Evolutionary conservation across 306 rosid genomes (phyloP).

Genomic region (Cucurbita argyrosperma): DNA sequence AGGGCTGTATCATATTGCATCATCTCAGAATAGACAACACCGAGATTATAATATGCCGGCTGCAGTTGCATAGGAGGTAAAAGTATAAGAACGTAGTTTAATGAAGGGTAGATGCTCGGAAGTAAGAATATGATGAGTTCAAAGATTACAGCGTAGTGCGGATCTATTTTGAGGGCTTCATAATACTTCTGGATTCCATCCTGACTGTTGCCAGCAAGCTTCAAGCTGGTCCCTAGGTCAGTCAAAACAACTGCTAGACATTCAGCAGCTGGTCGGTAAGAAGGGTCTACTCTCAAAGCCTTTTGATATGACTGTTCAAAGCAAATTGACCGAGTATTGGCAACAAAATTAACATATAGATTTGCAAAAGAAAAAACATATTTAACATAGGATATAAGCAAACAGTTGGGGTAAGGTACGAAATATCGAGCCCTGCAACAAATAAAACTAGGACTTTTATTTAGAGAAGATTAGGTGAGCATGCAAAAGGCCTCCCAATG

Average conservation of each 20-base stretch:
- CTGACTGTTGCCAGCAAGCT: conserved; percentile 89
- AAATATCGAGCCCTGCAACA: neutral
- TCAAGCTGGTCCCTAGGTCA: conserved; percentile 94
- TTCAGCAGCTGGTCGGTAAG: conserved; percentile 84
- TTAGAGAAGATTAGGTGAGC: neutral
- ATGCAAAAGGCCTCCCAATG: neutral
- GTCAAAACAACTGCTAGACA: conserved; percentile 93
- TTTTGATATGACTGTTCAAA: conserved; percentile 86
- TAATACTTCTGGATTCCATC: conserved; percentile 96
- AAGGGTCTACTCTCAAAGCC: conserved; percentile 68
- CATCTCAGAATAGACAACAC: conserved; percentile 97
- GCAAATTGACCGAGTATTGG: conserved; percentile 6
- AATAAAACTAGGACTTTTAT: neutral
- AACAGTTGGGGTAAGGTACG: neutral
- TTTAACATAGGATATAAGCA: neutral
- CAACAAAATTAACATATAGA: neutral
- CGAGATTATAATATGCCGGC: conserved; percentile 98
- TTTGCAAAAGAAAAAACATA: neutral
- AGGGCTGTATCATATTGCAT: conserved; percentile 97
- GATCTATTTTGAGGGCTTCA: conserved; percentile 88
- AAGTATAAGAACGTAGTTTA: neutral
- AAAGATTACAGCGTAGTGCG: conserved; percentile 79
- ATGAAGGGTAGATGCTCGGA: neutral
- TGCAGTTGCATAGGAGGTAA: conserved; percentile 22
- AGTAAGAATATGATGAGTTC: neutral